phyloP scores from a whole-genome alignment of 1,284 basidiomycete genomes.

The Ustilago shanxiensis region DNA sequence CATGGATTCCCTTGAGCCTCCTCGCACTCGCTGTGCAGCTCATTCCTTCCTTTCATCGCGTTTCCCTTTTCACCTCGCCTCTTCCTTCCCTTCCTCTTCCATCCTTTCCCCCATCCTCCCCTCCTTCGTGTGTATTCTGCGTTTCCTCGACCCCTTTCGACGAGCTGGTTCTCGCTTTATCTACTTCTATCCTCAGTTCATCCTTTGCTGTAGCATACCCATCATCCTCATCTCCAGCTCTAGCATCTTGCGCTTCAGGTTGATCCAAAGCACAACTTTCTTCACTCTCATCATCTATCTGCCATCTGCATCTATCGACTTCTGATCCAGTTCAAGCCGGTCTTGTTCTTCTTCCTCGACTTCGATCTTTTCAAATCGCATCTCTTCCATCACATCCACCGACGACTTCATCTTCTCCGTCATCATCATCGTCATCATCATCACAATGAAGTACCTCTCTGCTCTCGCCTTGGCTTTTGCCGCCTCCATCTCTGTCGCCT shows the following conservation, averaged over 20 bases:
- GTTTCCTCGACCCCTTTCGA: conserved; percentile 21
- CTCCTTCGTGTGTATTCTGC: conserved; percentile 29
- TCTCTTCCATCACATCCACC: conserved; percentile 7
- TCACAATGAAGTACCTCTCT: conserved; percentile 55
- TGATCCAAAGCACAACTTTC: conserved; percentile 29
- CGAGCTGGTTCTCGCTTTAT: conserved; percentile 47
- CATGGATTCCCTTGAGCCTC: conserved; percentile 20
- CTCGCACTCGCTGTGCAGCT: conserved; percentile 18
- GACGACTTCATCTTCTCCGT: background rate
- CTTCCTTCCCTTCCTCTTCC: conserved; percentile 17
- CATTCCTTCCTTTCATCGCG: conserved; percentile 27
- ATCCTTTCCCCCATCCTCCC: conserved; percentile 6
- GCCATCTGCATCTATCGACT: conserved; percentile 8
- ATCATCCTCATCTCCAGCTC: background rate
- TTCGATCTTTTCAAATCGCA: conserved; percentile 3
- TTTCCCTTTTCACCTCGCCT: conserved; percentile 15
- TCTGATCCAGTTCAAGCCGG: conserved; percentile 26
- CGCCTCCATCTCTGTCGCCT: conserved; percentile 33
- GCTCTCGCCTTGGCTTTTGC: conserved; percentile 50
- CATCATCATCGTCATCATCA: background rate
- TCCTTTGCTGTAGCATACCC: conserved; percentile 22
- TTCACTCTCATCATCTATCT: conserved; percentile 3
- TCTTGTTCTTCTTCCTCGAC: conserved; percentile 18
- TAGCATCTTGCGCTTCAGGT: conserved; percentile 27
- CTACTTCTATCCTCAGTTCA: conserved; percentile 10